phyloP scores from a whole-genome alignment of 2,329 filamentous ascomycete species.

The Apiospora phragmitis region DNA sequence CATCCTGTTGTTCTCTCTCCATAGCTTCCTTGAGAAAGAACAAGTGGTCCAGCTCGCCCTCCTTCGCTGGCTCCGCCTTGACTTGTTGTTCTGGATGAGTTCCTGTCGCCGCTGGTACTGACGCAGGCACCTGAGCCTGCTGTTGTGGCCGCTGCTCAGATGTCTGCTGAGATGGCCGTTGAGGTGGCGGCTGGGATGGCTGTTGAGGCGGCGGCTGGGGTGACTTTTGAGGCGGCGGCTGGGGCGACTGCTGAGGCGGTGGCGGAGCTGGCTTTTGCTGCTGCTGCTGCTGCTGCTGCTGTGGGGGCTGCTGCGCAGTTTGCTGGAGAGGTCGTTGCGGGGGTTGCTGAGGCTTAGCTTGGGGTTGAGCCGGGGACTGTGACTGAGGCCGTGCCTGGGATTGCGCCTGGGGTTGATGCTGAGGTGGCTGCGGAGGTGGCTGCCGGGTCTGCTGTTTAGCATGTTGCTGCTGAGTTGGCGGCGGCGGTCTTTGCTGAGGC shows the following conservation, averaged over 20 bases:
- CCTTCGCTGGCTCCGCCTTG: neutral
- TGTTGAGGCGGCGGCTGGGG: neutral
- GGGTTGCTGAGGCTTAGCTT: neutral
- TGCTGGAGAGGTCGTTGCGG: neutral
- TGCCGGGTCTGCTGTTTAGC: neutral
- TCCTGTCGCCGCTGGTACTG: neutral
- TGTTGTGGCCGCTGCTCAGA: neutral
- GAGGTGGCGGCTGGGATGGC: neutral
- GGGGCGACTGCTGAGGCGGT: neutral
- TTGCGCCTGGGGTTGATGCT: neutral
- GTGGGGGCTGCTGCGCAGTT: neutral
- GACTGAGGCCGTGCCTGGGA: too few species aligned
- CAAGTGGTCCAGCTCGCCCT: neutral
- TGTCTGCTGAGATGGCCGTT: neutral
- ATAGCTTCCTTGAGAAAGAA: conserved; percentile 7
- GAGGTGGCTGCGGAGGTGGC: neutral
- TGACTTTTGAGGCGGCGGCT: neutral
- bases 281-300: neutral
- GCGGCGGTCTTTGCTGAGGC: neutral
- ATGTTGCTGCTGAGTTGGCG: neutral
- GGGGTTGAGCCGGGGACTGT: neutral
- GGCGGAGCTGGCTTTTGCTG: neutral
- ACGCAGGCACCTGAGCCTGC: neutral
- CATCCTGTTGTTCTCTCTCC: conserved; percentile 5
- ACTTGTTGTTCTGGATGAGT: neutral